Evolutionary conservation across 2,329 filamentous ascomycete species (phyloP).

Genomic region (Trichothecium sympodiale): DNA sequence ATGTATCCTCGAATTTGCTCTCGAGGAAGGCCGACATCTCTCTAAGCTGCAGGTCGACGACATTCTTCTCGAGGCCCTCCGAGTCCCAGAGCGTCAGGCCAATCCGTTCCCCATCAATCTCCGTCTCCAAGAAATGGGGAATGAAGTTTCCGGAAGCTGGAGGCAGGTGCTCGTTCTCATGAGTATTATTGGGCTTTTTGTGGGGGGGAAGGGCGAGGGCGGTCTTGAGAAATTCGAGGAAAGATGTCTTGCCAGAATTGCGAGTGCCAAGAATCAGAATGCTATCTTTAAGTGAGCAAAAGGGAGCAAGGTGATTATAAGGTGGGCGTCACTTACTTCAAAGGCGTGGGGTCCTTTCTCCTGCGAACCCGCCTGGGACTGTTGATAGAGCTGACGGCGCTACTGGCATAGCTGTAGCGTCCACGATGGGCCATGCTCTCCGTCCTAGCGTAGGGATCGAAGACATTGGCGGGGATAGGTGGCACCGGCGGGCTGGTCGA

Average conservation of each 20-base stretch:
- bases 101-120: slow-evolving; percentile 84
- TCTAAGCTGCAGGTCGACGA: slow-evolving; percentile 87
- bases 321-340: slow-evolving; percentile 58
- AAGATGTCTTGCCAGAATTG: slow-evolving; percentile 87
- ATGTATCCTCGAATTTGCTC: slow-evolving; percentile 97
- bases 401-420: slow-evolving; percentile 92
- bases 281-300: slow-evolving; percentile 32
- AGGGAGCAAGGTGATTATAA: not conserved
- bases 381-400: slow-evolving; percentile 81
- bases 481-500: slow-evolving; percentile 37
- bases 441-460: slow-evolving; percentile 70
- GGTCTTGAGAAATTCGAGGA: slow-evolving; percentile 88
- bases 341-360: slow-evolving; percentile 93
- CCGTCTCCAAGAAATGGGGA: slow-evolving; percentile 84
- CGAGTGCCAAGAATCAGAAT: slow-evolving; percentile 83
- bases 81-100: slow-evolving; percentile 96
- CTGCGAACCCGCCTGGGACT: slow-evolving; percentile 83
- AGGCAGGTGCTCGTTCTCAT: slow-evolving; percentile 47
- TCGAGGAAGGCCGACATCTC: slow-evolving; percentile 89
- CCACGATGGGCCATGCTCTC: slow-evolving; percentile 97
- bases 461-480: slow-evolving; percentile 49
- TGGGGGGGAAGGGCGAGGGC: slow-evolving; percentile 73
- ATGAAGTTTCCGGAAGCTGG: slow-evolving; percentile 61
- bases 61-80: slow-evolving; percentile 84
- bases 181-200: slow-evolving; percentile 51